These are phyloP conservation scores for Chaetomidium leptoderma DNA, from an alignment of 495 filamentous ascomycete genomes.

Conservation along the genomic window DNA sequence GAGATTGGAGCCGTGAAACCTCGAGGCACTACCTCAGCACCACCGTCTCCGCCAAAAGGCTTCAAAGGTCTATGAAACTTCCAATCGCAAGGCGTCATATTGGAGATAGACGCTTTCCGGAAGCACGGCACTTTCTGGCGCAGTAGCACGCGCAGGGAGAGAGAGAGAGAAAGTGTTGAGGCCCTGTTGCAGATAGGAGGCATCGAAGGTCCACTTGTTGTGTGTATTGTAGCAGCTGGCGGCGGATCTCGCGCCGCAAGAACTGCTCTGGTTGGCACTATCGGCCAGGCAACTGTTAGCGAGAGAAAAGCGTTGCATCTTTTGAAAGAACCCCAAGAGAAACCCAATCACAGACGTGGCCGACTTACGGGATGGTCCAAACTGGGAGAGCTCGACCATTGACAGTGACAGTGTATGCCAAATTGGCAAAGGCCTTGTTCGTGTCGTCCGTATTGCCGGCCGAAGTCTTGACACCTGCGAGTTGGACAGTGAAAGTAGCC, in stretches of 20 bases:
- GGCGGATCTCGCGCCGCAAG: background rate
- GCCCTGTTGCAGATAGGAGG: background rate
- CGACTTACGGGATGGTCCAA: constrained; percentile 1
- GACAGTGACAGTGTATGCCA: background rate
- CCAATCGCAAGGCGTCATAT: constrained; percentile 5
- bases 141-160: background rate
- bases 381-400: background rate
- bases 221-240: constrained; percentile 7
- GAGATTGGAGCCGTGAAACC: no score
- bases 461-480: constrained; percentile 4
- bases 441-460: background rate
- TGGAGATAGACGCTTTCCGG: constrained; percentile 5
- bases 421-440: constrained; percentile 1
- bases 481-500: background rate
- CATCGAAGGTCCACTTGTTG: constrained; percentile 4
- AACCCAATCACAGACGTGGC: background rate
- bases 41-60: no score
- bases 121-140: background rate
- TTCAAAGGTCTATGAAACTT: background rate
- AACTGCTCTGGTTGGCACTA: constrained; percentile 7
- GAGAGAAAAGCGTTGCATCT: background rate
- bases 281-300: background rate
- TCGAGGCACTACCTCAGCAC: no score
- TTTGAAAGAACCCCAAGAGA: background rate
- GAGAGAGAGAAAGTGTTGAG: constrained; percentile 1